Conservation (phyloP, 2,329 filamentous ascomycete species). For the Aspergillus transmontanensis region DNA sequence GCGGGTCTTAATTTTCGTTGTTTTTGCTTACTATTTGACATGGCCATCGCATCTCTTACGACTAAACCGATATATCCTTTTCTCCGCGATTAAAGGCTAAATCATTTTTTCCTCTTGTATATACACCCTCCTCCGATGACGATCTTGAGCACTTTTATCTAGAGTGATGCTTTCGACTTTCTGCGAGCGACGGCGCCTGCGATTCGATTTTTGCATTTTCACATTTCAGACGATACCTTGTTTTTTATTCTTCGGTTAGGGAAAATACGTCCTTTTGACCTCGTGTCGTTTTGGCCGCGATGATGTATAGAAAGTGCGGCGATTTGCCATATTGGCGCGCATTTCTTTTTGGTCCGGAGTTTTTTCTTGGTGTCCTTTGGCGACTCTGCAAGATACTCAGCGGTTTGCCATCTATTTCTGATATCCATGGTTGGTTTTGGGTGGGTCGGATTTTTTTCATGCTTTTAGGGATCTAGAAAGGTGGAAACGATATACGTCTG, state of each 20-base stretch:
- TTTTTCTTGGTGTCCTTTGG: slow-evolving; percentile 34
- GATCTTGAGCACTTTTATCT: slow-evolving; percentile 36
- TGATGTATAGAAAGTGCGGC: slow-evolving; percentile 45
- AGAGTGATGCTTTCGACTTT: slow-evolving; percentile 41
- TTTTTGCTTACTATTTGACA: slow-evolving; percentile 33
- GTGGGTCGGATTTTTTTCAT: slow-evolving; percentile 29
- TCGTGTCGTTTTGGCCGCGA: slow-evolving; percentile 35
- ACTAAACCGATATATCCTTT: slow-evolving; percentile 28
- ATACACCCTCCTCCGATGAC: slow-evolving; percentile 39
- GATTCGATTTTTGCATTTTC: slow-evolving; percentile 41
- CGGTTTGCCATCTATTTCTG: slow-evolving; percentile 22
- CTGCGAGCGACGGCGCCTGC: slow-evolving; percentile 47
- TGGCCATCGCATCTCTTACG: slow-evolving; percentile 30
- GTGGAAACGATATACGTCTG: slow-evolving; percentile 50
- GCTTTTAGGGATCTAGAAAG: slow-evolving; percentile 43
- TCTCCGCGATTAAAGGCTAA: slow-evolving; percentile 30
- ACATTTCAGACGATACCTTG: slow-evolving; percentile 37
- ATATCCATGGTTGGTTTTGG: slow-evolving; percentile 34
- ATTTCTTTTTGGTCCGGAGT: slow-evolving; percentile 40
- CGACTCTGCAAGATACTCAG: slow-evolving; percentile 34
- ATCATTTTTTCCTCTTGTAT: slow-evolving; percentile 34
- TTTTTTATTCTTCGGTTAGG: slow-evolving; percentile 39
- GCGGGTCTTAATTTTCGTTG: slow-evolving; percentile 38
- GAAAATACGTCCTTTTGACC: slow-evolving; percentile 34
- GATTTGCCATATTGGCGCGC: slow-evolving; percentile 38